Percentiles rank a stretch among this genome's conserved stretches.
Evolutionary conservation across 1,284 basidiomycete genomes (phyloP).

Genomic region (Tilletia indica): DNA sequence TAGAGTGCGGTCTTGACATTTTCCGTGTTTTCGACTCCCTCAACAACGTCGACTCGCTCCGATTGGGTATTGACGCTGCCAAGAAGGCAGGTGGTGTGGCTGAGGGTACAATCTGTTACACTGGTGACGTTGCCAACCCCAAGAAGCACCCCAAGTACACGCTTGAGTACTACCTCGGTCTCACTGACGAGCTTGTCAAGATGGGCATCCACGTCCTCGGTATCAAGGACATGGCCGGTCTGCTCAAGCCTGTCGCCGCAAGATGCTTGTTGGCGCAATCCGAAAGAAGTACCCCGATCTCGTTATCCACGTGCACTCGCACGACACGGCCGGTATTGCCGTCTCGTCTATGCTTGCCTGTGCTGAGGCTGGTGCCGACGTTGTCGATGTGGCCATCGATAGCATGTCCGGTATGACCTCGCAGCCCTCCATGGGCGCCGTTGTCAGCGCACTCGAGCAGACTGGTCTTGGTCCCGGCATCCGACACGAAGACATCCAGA

Average conservation of each 20-base stretch:
- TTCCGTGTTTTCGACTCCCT: constrained; percentile 99
- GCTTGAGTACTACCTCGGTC: constrained; percentile 93
- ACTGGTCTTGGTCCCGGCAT: constrained; percentile 92
- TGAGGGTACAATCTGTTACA: constrained; percentile 86
- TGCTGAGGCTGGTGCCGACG: constrained; percentile 92
- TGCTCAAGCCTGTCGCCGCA: constrained; percentile 91
- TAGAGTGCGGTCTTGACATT: constrained; percentile 98
- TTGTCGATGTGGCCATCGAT: constrained; percentile 98
- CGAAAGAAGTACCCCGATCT: constrained; percentile 94
- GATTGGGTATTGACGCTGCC: constrained; percentile 80
- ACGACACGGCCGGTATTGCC: constrained; percentile 98
- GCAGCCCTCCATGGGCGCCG: constrained; percentile 96
- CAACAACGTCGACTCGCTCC: constrained; percentile 55
- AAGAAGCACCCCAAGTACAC: constrained; percentile 94
- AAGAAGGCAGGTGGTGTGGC: constrained; percentile 99
- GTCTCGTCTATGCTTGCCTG: constrained; percentile 93
- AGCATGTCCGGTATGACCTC: constrained; percentile 94
- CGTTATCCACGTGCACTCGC: constrained; percentile 98
- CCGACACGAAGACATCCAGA: constrained; percentile 93
- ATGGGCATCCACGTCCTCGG: constrained; percentile 97
- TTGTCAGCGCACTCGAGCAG: constrained; percentile 92
- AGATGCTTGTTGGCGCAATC: constrained; percentile 87
- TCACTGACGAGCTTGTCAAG: constrained; percentile 86
- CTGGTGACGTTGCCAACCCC: constrained; percentile 91
- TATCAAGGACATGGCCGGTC: constrained; percentile 99